Percentiles rank a stretch among this genome's conserved stretches.
These are phyloP conservation scores for Herpetomonas tarakana DNA, from an alignment of 208 protist species.

Conservation along the genomic window DNA sequence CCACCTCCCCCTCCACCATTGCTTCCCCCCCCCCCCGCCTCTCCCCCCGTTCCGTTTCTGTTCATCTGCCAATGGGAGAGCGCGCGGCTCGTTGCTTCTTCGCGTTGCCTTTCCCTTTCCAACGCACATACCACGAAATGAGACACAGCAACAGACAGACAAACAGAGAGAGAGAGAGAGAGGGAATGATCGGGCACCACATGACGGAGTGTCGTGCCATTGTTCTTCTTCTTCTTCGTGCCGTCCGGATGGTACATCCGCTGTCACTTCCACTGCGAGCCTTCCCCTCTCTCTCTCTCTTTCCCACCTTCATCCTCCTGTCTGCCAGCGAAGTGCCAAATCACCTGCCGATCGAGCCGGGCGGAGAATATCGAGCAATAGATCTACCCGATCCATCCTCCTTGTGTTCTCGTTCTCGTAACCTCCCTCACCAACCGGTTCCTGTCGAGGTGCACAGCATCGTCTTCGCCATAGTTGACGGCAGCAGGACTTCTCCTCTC, in stretches of 20 bases:
- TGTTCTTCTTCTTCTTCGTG: background rate
- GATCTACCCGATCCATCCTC: background rate
- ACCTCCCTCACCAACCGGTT: too few relatives aligned
- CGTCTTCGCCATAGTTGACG: too few relatives aligned
- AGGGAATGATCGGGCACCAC: background rate
- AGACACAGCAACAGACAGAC: background rate
- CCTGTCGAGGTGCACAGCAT: too few relatives aligned
- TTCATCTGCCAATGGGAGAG: too few relatives aligned
- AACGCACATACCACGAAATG: background rate
- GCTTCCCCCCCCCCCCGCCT: background rate
- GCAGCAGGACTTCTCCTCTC: too few relatives aligned
- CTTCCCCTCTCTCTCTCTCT: slow-evolving; percentile 2
- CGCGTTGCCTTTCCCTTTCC: background rate
- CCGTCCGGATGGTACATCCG: too few relatives aligned
- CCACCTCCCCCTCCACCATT: too few relatives aligned
- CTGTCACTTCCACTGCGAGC: background rate
- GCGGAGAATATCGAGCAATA: too few relatives aligned
- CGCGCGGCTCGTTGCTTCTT: slow-evolving; percentile 5
- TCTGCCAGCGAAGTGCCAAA: too few relatives aligned
- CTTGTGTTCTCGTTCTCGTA: background rate
- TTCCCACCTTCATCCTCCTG: background rate
- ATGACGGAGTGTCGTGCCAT: background rate
- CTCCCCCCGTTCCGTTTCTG: too few relatives aligned
- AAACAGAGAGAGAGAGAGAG: background rate
- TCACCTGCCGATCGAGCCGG: too few relatives aligned